Base-by-base conservation (phyloP, 306 rosid species). In the Quercus alba region DNA sequence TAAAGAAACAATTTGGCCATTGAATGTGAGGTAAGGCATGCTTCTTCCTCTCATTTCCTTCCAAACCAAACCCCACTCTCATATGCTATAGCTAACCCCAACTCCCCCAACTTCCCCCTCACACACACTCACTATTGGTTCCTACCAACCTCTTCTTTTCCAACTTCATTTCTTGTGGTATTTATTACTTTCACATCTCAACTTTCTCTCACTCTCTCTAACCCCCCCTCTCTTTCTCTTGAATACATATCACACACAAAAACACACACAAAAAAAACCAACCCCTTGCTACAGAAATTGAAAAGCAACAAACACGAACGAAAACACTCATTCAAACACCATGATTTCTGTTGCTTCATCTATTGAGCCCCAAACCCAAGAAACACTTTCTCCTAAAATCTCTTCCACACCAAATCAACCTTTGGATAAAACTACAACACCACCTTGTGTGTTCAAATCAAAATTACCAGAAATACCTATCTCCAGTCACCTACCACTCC, bases 401-500 rank as follows among this genome's bases (percentile, higher is more conserved):
- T 28, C 74, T 31, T 51, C 72, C 13, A 68, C 72, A 0, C 21
- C 71, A 19, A 51, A 64, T 56, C 68, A 21, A 17, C 51, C 63
- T n/a, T 8, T 79, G 12, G 66, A 59, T 41, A 67, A 49, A 49
- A 12, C 54, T 3, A 11, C 54, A 12, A 11, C 54, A 12, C 54
- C 17, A 49, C 54, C 54, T 10, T 85, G 81, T n/a, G 13, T 89
- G 1, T 94, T 92, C 86, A 88, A 62, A 75, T 92, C 98, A 0
- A 92, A 79, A 76, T 83, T 94, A 56, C 93, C 94, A 0, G 98
- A 92, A 14, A 91, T 94, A 75, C 78, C 90, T 11, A 84, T 94
- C 78, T 78, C 97, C 72, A 82, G 88, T 72, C 88, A 91, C 82
- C 87, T 92, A 17, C 91, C 98, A 0, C 97, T 94, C 41, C 98